Evolutionary conservation across 2,329 filamentous ascomycete genomes (phyloP).

Genomic region (Paecilomyces sp.): DNA sequence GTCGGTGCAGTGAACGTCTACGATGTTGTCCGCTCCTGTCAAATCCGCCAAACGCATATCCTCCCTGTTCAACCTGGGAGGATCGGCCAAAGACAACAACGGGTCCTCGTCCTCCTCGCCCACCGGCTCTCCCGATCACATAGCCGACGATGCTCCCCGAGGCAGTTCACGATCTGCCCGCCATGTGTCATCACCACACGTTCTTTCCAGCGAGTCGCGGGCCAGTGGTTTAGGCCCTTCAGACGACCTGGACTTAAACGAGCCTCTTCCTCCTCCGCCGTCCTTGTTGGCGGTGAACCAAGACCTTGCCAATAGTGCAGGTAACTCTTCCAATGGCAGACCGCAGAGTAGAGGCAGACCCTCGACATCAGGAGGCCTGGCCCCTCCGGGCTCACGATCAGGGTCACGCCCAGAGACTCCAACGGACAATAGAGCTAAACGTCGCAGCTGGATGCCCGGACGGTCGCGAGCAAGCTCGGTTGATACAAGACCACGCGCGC

Average conservation of each 20-base stretch:
- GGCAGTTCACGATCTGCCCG: conserved; percentile 26
- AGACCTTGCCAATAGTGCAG: conserved; percentile 26
- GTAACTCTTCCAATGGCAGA: conserved; percentile 24
- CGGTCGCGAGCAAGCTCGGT: conserved; percentile 26
- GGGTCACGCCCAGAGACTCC: conserved; percentile 27
- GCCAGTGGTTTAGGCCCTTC: conserved; percentile 17
- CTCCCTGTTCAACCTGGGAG: conserved; percentile 37
- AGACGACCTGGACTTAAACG: conserved; percentile 22
- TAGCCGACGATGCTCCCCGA: conserved; percentile 17
- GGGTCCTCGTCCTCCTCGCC: conserved; percentile 21
- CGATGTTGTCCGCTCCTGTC: conserved; percentile 34
- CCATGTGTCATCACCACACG: conserved; percentile 25
- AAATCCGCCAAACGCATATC: conserved; percentile 40
- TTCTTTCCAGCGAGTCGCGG: conserved; percentile 18
- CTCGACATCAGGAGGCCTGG: conserved; percentile 25
- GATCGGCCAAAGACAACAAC: conserved; percentile 25
- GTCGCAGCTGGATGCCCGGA: conserved; percentile 40
- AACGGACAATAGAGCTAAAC: conserved; percentile 23
- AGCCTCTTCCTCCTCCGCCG: conserved; percentile 32
- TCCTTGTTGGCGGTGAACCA: conserved; percentile 30
- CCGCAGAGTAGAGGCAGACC: conserved; percentile 32
- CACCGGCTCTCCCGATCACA: conserved; percentile 13
- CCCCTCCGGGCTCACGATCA: conserved; percentile 24
- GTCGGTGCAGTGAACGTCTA: conserved; percentile 7
- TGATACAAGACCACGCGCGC: conserved; percentile 17